Evolutionary conservation across 768 basidiomycete genomes (phyloP), one percentile per base, ranked within the genome.

Genomic region (Pulveroboletus frians): DNA sequence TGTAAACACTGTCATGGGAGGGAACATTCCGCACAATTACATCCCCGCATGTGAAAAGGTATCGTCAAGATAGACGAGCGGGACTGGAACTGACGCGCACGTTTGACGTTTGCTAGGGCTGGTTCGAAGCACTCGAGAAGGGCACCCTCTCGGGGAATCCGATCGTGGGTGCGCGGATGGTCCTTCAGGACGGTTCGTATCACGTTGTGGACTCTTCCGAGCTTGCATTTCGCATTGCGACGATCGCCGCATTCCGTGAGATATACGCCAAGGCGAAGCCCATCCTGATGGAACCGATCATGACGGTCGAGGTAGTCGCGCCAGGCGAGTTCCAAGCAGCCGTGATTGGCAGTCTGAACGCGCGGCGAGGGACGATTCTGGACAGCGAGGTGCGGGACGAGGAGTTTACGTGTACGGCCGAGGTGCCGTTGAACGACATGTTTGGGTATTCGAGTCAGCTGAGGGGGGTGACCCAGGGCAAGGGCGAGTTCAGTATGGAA

Each of bases 381-480:
- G 95, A 97, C 61, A 95, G 89, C 58, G 96, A 98, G 70, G 87
- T 95, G 29, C 84, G 95, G 37, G 94, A 96, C 57, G 96, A 98
- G 58, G 95, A 99, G 69, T 98, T 99, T 63, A 92, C 90, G 5
- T 79, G 86, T 47, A 76, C 79, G 26, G 92, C 92, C 18, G 95
- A 97, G 63, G 94, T 99, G 11, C 84, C 91, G 8, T 68, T 99
- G 69, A 96, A 92, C 67, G 95, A 98, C 59, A 98, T 98, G 95
- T 99, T 99, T 64, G 90, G 92, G 15, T 97, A 97, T 66, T 94
- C 93, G 32, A 91, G 84, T 60, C 88, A 92, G 58, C 75, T 98
- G 39, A 83, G 95, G 50, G 95, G 95, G 3, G 83, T 81, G 49
- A 99, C 96, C 0, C 96, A 98, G 71, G 96, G 95, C 61, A 98